Percentiles rank a stretch among this genome's conserved stretches.
Conservation (phyloP, 371 early-diverging fungal species). For the Mortierella sp. region DNA sequence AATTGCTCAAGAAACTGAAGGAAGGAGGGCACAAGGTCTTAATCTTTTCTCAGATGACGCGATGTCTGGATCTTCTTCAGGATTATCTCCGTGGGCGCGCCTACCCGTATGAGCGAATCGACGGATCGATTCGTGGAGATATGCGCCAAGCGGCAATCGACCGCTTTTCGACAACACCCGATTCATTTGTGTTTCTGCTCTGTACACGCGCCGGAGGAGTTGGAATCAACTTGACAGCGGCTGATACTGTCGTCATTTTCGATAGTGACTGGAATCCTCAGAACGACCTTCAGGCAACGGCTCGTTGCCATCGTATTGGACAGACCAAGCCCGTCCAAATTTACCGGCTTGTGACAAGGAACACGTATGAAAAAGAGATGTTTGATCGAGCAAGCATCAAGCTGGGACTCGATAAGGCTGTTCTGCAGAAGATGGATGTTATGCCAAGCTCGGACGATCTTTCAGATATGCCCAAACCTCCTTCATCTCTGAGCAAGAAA, state of each 20-base stretch:
- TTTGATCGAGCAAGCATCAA: constrained; percentile 97
- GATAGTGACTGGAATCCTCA: constrained; percentile 99
- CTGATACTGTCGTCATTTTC: constrained; percentile 96
- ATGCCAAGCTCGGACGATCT: constrained; percentile 56
- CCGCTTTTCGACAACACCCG: constrained; percentile 84
- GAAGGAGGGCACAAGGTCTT: constrained; percentile 91
- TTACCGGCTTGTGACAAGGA: constrained; percentile 89
- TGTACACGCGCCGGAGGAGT: constrained; percentile 95
- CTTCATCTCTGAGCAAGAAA: constrained; percentile 69
- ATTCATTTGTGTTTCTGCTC: constrained; percentile 89
- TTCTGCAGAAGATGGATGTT: constrained; percentile 85
- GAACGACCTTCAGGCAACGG: constrained; percentile 96
- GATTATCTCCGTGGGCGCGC: constrained; percentile 86
- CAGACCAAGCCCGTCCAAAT: constrained; percentile 93
- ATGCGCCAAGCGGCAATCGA: constrained; percentile 96
- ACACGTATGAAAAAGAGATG: constrained; percentile 97
- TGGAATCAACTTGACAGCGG: constrained; percentile 95
- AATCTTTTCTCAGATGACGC: constrained; percentile 96
- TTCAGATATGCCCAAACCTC: constrained; percentile 54
- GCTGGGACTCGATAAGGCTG: constrained; percentile 91
- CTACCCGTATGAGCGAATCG: constrained; percentile 91
- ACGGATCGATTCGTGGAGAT: constrained; percentile 90
- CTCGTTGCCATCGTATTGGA: constrained; percentile 96
- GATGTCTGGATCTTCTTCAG: constrained; percentile 88
- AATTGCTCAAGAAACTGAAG: constrained; percentile 84